Percentiles rank a stretch among this genome's conserved stretches.
Evolutionary conservation across 139 green algal species (phyloP).

Genomic region (Picochlorum sp.): DNA sequence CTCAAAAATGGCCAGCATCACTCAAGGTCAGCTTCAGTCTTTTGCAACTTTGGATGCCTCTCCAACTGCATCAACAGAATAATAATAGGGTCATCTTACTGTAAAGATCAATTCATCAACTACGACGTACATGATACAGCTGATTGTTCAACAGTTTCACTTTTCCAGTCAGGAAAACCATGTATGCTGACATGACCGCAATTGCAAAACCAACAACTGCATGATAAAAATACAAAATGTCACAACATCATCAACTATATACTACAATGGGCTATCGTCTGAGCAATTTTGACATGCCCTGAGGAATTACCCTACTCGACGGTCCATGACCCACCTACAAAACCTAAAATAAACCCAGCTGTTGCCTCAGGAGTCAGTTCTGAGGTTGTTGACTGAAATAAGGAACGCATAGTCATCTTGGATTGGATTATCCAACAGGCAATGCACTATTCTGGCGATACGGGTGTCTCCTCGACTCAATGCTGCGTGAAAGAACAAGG

Average conservation of each 20-base stretch:
- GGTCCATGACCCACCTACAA: not conserved
- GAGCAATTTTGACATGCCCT: too few relatives aligned
- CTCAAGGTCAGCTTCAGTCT: not conserved
- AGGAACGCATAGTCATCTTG: too few relatives aligned
- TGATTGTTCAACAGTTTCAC: not conserved
- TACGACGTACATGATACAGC: not conserved
- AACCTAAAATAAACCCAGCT: slow-evolving; percentile 3
- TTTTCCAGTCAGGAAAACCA: slow-evolving; percentile 1
- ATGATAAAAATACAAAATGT: not conserved
- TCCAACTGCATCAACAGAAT: not conserved
- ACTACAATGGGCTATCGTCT: too few relatives aligned
- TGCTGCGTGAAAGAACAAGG: too few relatives aligned
- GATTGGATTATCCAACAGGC: too few relatives aligned
- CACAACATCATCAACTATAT: not conserved
- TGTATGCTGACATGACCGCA: not conserved
- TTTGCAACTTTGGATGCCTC: slow-evolving; percentile 2
- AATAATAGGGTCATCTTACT: not conserved
- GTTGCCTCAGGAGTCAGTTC: not conserved
- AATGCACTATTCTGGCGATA: too few relatives aligned
- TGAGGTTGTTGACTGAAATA: not conserved
- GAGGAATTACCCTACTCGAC: not conserved
- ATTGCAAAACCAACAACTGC: not conserved
- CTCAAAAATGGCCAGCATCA: not conserved
- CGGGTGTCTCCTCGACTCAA: too few relatives aligned
- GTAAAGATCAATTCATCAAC: not conserved